These are phyloP conservation scores for Austroboletus festivus DNA, from an alignment of 768 basidiomycete species.

Conservation along the genomic window DNA sequence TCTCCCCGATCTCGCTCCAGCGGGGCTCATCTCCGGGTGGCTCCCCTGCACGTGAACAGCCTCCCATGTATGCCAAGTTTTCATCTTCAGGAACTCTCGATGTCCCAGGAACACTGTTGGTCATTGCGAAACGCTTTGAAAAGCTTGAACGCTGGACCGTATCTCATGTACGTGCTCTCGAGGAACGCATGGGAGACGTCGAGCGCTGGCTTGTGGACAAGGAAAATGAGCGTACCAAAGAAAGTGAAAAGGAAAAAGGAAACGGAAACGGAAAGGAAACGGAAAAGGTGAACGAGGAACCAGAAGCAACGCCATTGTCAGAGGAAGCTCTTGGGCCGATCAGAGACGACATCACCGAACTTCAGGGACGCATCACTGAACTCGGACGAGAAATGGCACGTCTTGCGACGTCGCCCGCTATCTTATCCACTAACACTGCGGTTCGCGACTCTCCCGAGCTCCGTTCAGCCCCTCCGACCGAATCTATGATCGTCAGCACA, in stretches of 20 bases:
- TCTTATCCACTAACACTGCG: conserved; percentile 45
- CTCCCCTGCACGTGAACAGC: conserved; percentile 44
- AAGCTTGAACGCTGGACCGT: conserved; percentile 91
- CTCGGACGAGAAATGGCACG: conserved; percentile 81
- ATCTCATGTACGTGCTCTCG: conserved; percentile 82
- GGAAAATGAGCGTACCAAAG: conserved; percentile 52
- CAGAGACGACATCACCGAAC: conserved; percentile 66
- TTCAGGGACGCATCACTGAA: conserved; percentile 71
- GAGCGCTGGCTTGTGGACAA: conserved; percentile 87
- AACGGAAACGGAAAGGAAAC: no score
- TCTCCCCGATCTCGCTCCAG: conserved; percentile 66
- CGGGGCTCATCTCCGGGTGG: conserved; percentile 38
- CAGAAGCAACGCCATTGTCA: conserved; percentile 14
- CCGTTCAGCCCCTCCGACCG: conserved; percentile 44
- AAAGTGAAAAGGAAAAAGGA: conserved; percentile 37
- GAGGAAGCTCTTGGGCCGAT: conserved; percentile 48
- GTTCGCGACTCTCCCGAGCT: conserved; percentile 43
- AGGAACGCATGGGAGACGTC: conserved; percentile 90
- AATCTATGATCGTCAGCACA: conserved; percentile 41
- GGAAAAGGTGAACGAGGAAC: conserved; percentile 5
- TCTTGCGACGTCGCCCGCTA: conserved; percentile 50
- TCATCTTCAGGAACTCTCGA: conserved; percentile 68
- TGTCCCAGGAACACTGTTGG: conserved; percentile 67
- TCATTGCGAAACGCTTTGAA: conserved; percentile 74
- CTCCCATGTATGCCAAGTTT: conserved; percentile 78